A percentile compares a stretch with the other conserved stretches of the same genome.
These are phyloP conservation scores for Starmerella bacillaris DNA, from an alignment of 805 yeast species.

Conservation along the genomic window DNA sequence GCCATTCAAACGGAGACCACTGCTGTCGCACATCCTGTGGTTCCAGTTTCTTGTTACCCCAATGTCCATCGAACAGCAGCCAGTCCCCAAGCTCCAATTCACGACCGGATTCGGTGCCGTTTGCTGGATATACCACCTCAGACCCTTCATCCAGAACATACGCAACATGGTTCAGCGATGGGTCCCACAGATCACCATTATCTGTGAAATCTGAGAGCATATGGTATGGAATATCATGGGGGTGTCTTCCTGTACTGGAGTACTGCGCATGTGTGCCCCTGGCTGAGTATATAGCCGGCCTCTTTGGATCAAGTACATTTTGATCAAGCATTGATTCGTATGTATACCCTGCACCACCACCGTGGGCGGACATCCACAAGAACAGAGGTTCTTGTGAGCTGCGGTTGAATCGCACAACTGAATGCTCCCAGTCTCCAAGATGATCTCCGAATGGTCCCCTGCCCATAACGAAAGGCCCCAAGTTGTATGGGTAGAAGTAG, in stretches of 20 bases:
- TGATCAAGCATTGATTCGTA: constrained; percentile 50
- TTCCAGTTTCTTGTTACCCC: constrained; percentile 72
- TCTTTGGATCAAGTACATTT: constrained; percentile 19
- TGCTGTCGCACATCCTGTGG: constrained; percentile 60
- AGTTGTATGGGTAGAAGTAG: constrained; percentile 79
- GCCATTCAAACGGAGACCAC: constrained; percentile 79
- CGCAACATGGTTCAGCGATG: constrained; percentile 60
- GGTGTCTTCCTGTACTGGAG: constrained; percentile 87
- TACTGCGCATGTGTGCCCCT: constrained; percentile 96
- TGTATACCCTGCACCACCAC: constrained; percentile 83
- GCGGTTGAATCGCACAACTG: constrained; percentile 56
- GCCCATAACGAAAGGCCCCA: constrained; percentile 96
- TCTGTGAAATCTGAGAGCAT: constrained; percentile 87
- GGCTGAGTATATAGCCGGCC: constrained; percentile 76
- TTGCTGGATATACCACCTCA: constrained; percentile 24
- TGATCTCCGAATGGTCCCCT: constrained; percentile 94
- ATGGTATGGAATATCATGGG: constrained; percentile 86
- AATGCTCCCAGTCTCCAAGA: constrained; percentile 97
- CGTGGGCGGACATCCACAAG: constrained; percentile 96
- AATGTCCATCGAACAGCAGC: constrained; percentile 63
- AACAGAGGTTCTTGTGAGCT: constrained; percentile 54
- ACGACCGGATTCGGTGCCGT: constrained; percentile 31
- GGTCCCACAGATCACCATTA: constrained; percentile 91
- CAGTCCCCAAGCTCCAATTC: constrained; percentile 47
- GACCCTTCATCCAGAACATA: constrained; percentile 45